These are phyloP conservation scores for Amanita brunnescens DNA, from an alignment of 768 basidiomycete species.

Conservation along the genomic window DNA sequence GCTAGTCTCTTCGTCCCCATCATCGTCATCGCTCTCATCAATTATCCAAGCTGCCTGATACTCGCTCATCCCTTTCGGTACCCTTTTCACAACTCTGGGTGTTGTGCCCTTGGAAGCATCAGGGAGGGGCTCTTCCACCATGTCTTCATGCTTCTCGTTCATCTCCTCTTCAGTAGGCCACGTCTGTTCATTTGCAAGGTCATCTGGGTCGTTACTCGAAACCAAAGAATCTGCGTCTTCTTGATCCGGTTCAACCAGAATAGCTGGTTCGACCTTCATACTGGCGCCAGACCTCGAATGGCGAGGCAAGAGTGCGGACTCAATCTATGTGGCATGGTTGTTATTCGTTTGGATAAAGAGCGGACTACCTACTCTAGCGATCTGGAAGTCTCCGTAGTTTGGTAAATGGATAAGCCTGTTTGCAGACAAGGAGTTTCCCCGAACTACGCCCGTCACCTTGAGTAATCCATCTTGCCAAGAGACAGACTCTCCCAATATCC, in stretches of 20 bases:
- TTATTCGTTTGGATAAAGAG: not conserved
- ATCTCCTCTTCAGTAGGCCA: slow-evolving; percentile 99
- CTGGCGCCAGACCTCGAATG: slow-evolving; percentile 23
- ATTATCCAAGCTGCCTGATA: slow-evolving; percentile 97
- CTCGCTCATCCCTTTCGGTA: slow-evolving; percentile 93
- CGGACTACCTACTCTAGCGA: slow-evolving; percentile 52
- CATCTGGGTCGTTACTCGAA: slow-evolving; percentile 82
- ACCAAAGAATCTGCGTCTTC: slow-evolving; percentile 76
- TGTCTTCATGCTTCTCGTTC: slow-evolving; percentile 28
- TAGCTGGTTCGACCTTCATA: slow-evolving; percentile 63
- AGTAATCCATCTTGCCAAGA: slow-evolving; percentile 59
- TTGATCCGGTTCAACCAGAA: slow-evolving; percentile 56
- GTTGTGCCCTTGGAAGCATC: slow-evolving; percentile 68
- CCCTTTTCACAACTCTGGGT: slow-evolving; percentile 67
- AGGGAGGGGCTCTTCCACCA: slow-evolving; percentile 35
- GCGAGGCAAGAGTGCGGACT: slow-evolving; percentile 49
- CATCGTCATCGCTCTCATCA: slow-evolving; percentile 68
- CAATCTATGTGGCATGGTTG: slow-evolving; percentile 40
- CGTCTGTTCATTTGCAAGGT: slow-evolving; percentile 91
- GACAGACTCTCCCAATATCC: slow-evolving; percentile 56
- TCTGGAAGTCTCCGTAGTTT: slow-evolving; percentile 80
- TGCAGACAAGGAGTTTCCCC: slow-evolving; percentile 72
- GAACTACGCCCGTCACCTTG: slow-evolving; percentile 73
- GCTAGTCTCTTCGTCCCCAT: slow-evolving; percentile 33
- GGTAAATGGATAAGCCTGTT: slow-evolving; percentile 85